Percentiles rank a stretch among this genome's conserved stretches.
These are phyloP conservation scores for Teunomyces panamensis DNA, from an alignment of 805 yeast species.

Conservation along the genomic window DNA sequence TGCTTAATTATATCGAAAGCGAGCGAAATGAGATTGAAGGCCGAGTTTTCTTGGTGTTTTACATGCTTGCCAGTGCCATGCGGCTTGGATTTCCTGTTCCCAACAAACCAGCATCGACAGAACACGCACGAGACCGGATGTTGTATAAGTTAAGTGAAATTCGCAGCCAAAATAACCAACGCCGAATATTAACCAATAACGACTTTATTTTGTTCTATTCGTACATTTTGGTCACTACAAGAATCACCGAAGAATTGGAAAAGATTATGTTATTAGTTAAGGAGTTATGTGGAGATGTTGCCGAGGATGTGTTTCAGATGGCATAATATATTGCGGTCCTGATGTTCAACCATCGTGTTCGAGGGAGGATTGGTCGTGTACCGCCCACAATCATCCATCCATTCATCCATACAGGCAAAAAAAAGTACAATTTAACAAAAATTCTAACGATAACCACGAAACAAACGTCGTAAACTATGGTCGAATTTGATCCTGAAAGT, in stretches of 20 bases:
- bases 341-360: neutral
- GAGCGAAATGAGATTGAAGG: constrained; percentile 72
- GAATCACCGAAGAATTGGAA: constrained; percentile 63
- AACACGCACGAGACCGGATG: constrained; percentile 68
- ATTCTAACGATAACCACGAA: neutral
- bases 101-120: constrained; percentile 71
- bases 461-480: neutral
- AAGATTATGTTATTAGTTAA: constrained; percentile 53
- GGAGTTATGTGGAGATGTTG: constrained; percentile 62
- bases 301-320: constrained; percentile 57
- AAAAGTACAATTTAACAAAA: neutral
- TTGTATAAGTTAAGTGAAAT: constrained; percentile 62
- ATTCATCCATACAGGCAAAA: neutral
- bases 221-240: constrained; percentile 67
- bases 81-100: constrained; percentile 77
- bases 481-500: constrained; percentile 40
- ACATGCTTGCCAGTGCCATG: constrained; percentile 75
- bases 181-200: constrained; percentile 46
- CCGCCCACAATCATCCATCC: neutral
- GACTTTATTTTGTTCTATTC: constrained; percentile 78
- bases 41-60: constrained; percentile 70
- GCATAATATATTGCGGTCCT: constrained; percentile 16
- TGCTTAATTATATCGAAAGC: constrained; percentile 49
- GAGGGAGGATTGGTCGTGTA: neutral
- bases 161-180: constrained; percentile 31